Evolutionary conservation across 75 land plant species (phyloP), one percentile per base, ranked within the genome.

Genomic region (Gnetum montanum): DNA sequence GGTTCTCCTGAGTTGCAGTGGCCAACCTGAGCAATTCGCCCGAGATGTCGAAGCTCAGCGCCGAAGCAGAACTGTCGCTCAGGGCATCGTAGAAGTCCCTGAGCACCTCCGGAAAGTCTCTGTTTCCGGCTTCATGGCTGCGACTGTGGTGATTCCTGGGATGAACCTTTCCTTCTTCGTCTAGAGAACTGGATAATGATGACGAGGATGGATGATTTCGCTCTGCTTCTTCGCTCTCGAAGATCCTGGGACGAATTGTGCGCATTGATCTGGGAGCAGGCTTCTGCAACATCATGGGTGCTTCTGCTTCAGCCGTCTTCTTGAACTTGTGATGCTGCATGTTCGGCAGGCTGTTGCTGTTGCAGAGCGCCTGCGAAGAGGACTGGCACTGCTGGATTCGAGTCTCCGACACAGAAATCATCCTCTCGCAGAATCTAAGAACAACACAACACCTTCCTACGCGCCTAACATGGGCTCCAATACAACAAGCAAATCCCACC

Each of bases 221-320:
- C 43, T 18, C 25, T 53, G 25, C 36, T 33, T 31, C 55, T 31
- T 31, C 34, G 19, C 37, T 53, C 11, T 12, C 11, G 34, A 16
- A 18, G 19, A 53, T 19, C 55, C 34, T 53, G 19, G 55, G 34
- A 10, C 55, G 55, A 36, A 53, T 31, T 34, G 55, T 53, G 16
- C 55, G 31, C 55, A 53, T 53, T 34, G 55, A 53, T 53, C 55
- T 53, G n/a, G 55, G 55, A 20, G 22, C 37, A 53, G 55, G 55
- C 55, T 25, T 53, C 24, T 53, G 55, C 25, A n/a, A n/a, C n/a
- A n/a, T n/a, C n/a, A n/a, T n/a, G n/a, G n/a, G n/a, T n/a, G n/a
- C 25, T 15, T 26, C 27, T 48, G 27, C n/a, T n/a, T 27, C 29
- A 6, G 27, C 27, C 30, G 25, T 30, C 3, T 27, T 48, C 50